Base-by-base conservation (phyloP, 352 stramenopile species). In the Globisporangium megalacanthum region DNA sequence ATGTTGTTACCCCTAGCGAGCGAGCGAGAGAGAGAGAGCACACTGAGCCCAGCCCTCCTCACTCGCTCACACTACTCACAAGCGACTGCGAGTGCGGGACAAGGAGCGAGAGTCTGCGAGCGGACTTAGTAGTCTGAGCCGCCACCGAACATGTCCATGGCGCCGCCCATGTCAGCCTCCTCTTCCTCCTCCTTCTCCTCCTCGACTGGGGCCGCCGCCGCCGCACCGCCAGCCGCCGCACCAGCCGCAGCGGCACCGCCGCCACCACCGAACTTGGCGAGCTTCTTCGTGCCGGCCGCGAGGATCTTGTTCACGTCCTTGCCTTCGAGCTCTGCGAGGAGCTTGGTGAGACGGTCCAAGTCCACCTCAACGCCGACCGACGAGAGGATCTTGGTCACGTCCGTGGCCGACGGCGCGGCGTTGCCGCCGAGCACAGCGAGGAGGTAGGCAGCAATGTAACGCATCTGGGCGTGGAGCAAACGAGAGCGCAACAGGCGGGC, bases 401-500 rank as follows among this genome's bases (percentile, higher is more conserved):
- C 93, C 66, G 85, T 85, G 50, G 81, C 88, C 63, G 75, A 89
- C 60, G 96, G 96, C 52, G 66, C 72, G 44, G 69, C 75, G 81
- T 98, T 96, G 64, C 96, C 95, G 64, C 89, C 94, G 56, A 99
- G 79, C 68, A 96, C 94, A 80, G 94, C 94, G 63, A 99, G 81
- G 60, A 99, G 76, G 83, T 98, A 97, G 65, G 96, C 96, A 85
- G 94, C 91, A 91, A 98, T 90, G 94, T 98, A 96, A 90, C 89
- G 83, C 96, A 99, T 99, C 83, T 96, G 67, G 13, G n/a, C n/a
- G 15, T 13, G 35, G 35, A 13, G 10, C 35, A 13, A 39, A 5
- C 6, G 35, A 39, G 9, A 19, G 19, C 13, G 29, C n/a, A 49
- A 17, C 1, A 37, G 25, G 0, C 20, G 14, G 2, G n/a, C 10